Percentiles rank a stretch among this genome's conserved stretches.
These are phyloP conservation scores for Hemerocallis citrina DNA, from an alignment of 106 monocot genomes.

Conservation along the genomic window DNA sequence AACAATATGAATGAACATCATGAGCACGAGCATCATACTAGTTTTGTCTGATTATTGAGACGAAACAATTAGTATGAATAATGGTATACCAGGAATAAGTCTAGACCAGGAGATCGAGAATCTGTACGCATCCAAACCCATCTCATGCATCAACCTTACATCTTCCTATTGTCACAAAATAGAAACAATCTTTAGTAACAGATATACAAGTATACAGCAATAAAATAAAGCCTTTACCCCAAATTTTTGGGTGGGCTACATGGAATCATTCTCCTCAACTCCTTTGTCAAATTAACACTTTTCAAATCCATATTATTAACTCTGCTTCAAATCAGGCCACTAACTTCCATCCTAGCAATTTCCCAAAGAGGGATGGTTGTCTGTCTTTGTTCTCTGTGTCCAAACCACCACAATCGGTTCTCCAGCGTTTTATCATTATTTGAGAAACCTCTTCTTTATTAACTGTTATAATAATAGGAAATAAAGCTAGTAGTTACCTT, in stretches of 20 bases:
- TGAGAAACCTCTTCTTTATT: too few relatives aligned
- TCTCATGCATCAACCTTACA: conserved; percentile 40
- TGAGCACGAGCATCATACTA: background rate
- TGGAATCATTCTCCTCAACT: background rate
- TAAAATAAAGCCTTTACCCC: too few relatives aligned
- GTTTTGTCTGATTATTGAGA: background rate
- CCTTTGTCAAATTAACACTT: too few relatives aligned
- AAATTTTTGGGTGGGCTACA: too few relatives aligned
- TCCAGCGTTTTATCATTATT: too few relatives aligned
- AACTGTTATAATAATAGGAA: too few relatives aligned
- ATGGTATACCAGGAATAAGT: conserved; percentile 28
- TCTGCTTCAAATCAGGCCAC: too few relatives aligned
- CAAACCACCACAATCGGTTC: too few relatives aligned
- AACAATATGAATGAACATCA: background rate
- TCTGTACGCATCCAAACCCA: conserved; percentile 35
- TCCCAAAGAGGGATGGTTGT: too few relatives aligned
- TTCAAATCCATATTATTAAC: too few relatives aligned
- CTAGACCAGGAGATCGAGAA: conserved; percentile 51
- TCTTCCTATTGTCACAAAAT: conserved; percentile 22
- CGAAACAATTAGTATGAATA: background rate
- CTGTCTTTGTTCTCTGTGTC: too few relatives aligned
- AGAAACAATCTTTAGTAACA: background rate
- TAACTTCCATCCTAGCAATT: too few relatives aligned
- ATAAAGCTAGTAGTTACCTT: conserved; percentile 17
- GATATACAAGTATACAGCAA: background rate